Evolutionary conservation across 202 grass and related monocot genomes (phyloP).

Genomic region (Carex arenaria): DNA sequence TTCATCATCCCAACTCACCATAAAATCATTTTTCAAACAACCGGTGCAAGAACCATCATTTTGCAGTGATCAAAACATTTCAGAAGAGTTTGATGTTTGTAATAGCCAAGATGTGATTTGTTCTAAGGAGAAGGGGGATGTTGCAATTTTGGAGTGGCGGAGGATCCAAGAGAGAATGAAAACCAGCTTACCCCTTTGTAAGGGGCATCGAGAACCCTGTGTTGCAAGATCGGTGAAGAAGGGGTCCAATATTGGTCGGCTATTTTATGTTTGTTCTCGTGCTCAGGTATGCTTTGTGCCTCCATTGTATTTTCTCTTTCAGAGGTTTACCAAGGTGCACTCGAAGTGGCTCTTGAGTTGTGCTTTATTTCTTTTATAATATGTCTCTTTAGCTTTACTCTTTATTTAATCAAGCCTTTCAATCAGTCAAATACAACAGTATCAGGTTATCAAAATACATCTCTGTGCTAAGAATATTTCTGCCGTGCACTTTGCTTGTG

Average conservation of each 20-base stretch:
- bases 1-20: slow-evolving; percentile 72
- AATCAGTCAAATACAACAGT: neutral
- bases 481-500: neutral
- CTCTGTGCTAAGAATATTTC: neutral
- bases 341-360: neutral
- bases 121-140: slow-evolving; percentile 37
- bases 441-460: neutral
- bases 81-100: slow-evolving; percentile 5
- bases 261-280: slow-evolving; percentile 94
- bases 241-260: slow-evolving; percentile 69
- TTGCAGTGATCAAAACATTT: slow-evolving; percentile 9
- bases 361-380: neutral
- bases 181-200: slow-evolving; percentile 80
- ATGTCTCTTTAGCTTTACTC: neutral
- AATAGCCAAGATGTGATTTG: slow-evolving; percentile 31
- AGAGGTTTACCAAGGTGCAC: neutral
- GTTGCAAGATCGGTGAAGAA: slow-evolving; percentile 94
- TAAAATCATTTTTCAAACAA: slow-evolving; percentile 81
- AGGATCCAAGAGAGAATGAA: slow-evolving; percentile 94
- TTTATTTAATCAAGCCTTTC: neutral
- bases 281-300: slow-evolving; percentile 55
- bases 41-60: slow-evolving; percentile 14
- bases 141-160: slow-evolving; percentile 65
- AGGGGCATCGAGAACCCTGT: slow-evolving; percentile 92
- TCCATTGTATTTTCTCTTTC: neutral